Base-by-base conservation (phyloP, 495 filamentous ascomycete species). In the Aspergillus nidulans region DNA sequence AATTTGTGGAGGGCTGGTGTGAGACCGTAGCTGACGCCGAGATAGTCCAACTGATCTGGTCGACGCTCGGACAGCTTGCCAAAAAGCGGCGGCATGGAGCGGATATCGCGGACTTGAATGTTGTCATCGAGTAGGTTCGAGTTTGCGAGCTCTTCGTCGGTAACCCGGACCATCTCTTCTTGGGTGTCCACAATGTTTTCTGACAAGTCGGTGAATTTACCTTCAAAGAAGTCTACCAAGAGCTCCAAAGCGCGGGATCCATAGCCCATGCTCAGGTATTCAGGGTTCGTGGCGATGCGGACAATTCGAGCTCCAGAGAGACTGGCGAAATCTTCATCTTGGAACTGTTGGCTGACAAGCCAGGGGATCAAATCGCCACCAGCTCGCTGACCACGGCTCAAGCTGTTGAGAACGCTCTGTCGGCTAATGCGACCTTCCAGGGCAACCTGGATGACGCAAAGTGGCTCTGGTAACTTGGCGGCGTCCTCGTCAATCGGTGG, bases 271-370 rank as follows among this genome's bases (percentile, higher is more conserved):
- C 78, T 81, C n/a, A 79, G 78, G 61, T 96, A 97, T 45, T 97
- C 92, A 0, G 95, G 95, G 67, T 97, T 95, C 1, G 94, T 97
- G 6, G 95, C 95, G 55, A 99, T 97, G 19, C 95, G 86, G 24
- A 99, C 91, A 39, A 99, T 75, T 26, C 95, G 83, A 30, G 92
- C 95, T 34, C 95, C 95, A 6, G 91, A 96, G 15, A 97, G 81
- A 53, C 88, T 86, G 21, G 94, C 94, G 61, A 99, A 99, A 51
- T 95, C 89, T 59, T 95, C 90, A 62, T 99, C 95, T 66, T 97
- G 95, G 75, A 96, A 99, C 69, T 99, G 95, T 67, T 97, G 94
- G 67, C 89, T 92, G 50, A 99, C 89, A 39, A 97, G 81, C 95
- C 95, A 99, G 1, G 95, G 95, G 48, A 99, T 99, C 42, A 99